phyloP scores from a whole-genome alignment of 2,329 filamentous ascomycete species.

The Colletotrichum nymphaeae region DNA sequence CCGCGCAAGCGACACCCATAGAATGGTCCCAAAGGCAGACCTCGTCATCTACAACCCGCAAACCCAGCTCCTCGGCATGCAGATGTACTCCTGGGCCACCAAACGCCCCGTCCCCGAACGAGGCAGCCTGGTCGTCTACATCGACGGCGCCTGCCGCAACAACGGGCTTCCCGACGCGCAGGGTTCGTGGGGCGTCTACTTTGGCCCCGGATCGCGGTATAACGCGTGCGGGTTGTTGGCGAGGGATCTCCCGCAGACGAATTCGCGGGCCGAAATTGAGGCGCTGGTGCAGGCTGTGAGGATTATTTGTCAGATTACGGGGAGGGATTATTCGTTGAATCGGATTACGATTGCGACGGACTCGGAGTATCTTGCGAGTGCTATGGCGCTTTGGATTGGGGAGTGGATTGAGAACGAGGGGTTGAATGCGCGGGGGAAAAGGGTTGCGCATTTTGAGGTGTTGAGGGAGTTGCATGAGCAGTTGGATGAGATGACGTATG shows the following conservation, averaged over 20 bases:
- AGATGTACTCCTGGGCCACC: background rate
- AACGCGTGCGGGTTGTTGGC: conserved; percentile 33
- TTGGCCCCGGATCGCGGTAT: conserved; percentile 39
- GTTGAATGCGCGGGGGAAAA: background rate
- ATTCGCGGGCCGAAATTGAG: conserved; percentile 38
- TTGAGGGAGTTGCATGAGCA: conserved; percentile 26
- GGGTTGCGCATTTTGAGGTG: conserved; percentile 27
- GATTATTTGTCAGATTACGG: conserved; percentile 9
- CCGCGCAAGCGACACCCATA: background rate
- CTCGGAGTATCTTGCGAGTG: conserved; percentile 35
- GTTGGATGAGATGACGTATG: conserved; percentile 34
- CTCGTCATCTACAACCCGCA: conserved; percentile 18
- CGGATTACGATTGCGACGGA: conserved; percentile 35
- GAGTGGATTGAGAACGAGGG: conserved; percentile 36
- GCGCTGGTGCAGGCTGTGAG: conserved; percentile 34
- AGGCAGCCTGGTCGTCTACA: conserved; percentile 38
- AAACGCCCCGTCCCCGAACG: background rate
- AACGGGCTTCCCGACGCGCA: conserved; percentile 38
- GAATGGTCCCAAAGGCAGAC: background rate
- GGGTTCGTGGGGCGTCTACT: conserved; percentile 41
- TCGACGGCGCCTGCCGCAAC: conserved; percentile 40
- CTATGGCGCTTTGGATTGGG: conserved; percentile 35
- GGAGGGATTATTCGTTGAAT: conserved; percentile 3
- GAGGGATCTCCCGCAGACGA: conserved; percentile 33
- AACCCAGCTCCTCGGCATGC: conserved; percentile 9